Conservation (phyloP, 2,329 filamentous ascomycete species). For the Penicillium concentricum region DNA sequence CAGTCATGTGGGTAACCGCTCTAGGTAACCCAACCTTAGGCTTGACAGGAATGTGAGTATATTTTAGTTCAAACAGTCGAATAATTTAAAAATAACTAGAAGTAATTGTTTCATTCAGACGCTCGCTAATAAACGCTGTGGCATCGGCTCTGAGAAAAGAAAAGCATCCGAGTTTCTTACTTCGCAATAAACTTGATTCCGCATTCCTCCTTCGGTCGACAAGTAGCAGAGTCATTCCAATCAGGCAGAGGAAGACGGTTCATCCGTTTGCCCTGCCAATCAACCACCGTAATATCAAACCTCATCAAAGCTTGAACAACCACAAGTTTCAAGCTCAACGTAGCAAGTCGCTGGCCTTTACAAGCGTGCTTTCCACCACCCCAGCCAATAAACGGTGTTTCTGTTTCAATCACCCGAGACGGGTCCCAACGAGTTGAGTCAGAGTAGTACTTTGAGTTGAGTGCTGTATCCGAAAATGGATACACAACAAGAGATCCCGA, state of each 20-base stretch:
- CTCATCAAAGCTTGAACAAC: neutral
- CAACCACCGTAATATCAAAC: conserved; percentile 8
- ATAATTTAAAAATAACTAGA: neutral
- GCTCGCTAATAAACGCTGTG: neutral
- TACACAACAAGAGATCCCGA: conserved; percentile 5
- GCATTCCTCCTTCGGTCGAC: conserved; percentile 4
- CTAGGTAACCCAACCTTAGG: neutral
- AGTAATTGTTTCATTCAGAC: neutral
- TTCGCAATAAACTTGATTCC: conserved; percentile 2
- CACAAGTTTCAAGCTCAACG: conserved; percentile 11
- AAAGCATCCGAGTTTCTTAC: neutral
- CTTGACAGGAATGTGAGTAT: neutral
- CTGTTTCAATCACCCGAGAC: conserved; percentile 1
- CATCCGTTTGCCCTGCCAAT: neutral
- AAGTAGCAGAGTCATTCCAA: conserved; percentile 10
- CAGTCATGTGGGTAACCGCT: neutral
- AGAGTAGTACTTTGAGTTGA: conserved; percentile 4
- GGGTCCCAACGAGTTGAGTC: conserved; percentile 11
- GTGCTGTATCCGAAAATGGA: conserved; percentile 10
- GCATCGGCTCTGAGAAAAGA: neutral
- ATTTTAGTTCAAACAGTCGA: neutral
- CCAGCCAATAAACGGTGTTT: conserved; percentile 5
- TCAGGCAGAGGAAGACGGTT: neutral
- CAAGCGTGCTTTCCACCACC: conserved; percentile 9
- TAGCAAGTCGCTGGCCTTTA: conserved; percentile 13